Evolutionary conservation across 768 basidiomycete genomes (phyloP).

Genomic region (Guyanaporus albipodus): DNA sequence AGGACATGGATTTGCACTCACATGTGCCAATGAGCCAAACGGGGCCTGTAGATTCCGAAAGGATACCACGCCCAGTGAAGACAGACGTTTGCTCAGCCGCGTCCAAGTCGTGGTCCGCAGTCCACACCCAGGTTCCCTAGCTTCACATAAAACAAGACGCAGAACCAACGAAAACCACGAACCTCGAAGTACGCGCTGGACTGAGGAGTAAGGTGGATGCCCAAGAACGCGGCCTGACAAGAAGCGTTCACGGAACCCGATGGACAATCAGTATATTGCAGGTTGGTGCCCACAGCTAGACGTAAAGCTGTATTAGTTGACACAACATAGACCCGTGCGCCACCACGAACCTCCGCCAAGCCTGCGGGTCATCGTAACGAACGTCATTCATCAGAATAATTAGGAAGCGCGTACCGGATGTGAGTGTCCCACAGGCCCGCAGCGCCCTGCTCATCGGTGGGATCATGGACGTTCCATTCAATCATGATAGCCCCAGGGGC

Average conservation of each 20-base stretch:
- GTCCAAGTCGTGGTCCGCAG: conserved; percentile 64
- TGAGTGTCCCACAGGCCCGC: conserved; percentile 53
- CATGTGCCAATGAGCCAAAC: conserved; percentile 77
- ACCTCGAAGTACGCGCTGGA: conserved; percentile 66
- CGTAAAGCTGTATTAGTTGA: neutral
- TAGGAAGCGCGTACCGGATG: conserved; percentile 25
- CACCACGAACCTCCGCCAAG: conserved; percentile 25
- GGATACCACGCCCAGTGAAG: conserved; percentile 66
- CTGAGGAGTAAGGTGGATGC: conserved; percentile 51
- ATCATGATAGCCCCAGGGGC: conserved; percentile 44
- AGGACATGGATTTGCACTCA: too few relatives aligned
- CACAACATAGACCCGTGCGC: too few relatives aligned
- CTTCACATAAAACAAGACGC: neutral
- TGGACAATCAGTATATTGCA: conserved; percentile 43
- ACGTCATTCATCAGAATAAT: too few relatives aligned
- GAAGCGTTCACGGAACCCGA: conserved; percentile 37
- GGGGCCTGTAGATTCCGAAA: conserved; percentile 72
- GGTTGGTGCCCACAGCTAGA: conserved; percentile 49
- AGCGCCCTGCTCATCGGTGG: conserved; percentile 45
- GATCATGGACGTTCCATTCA: conserved; percentile 60
- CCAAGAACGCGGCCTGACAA: conserved; percentile 65
- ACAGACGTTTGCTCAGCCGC: conserved; percentile 52
- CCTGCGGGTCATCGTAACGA: conserved; percentile 3
- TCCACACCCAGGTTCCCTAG: conserved; percentile 77
- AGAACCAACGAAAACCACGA: neutral